Evolutionary conservation across 1,284 basidiomycete genomes (phyloP).

Genomic region (Stereum hirsutum): DNA sequence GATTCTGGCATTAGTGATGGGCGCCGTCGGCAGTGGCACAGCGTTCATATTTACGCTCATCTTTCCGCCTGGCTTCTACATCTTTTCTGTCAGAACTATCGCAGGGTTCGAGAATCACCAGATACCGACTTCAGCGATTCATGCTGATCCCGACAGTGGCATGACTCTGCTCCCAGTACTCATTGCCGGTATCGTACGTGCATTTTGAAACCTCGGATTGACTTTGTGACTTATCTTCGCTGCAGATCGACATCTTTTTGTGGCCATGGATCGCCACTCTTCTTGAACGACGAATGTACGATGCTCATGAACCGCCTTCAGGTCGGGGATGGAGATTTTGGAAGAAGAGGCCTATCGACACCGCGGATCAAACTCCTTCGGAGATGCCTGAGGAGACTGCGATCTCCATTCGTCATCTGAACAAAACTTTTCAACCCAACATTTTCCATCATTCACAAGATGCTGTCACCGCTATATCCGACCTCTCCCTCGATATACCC

Average conservation of each 20-base stretch:
- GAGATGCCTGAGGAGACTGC: constrained; percentile 34
- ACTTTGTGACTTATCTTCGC: neutral
- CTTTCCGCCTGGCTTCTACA: constrained; percentile 69
- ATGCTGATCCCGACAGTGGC: constrained; percentile 49
- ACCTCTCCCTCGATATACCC: constrained; percentile 59
- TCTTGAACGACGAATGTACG: constrained; percentile 54
- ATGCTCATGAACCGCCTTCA: constrained; percentile 32
- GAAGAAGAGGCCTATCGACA: constrained; percentile 9
- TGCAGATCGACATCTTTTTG: constrained; percentile 57
- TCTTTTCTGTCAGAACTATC: constrained; percentile 61
- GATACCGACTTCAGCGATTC: constrained; percentile 38
- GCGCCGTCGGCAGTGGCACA: constrained; percentile 31
- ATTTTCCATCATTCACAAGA: constrained; percentile 28
- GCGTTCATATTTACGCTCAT: constrained; percentile 59
- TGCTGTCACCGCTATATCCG: constrained; percentile 48
- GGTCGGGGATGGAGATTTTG: constrained; percentile 20
- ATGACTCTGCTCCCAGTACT: constrained; percentile 51
- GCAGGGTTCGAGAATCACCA: constrained; percentile 57
- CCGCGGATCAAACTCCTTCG: constrained; percentile 12
- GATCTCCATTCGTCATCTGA: constrained; percentile 50
- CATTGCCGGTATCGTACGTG: constrained; percentile 51
- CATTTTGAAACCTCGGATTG: neutral
- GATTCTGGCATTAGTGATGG: constrained; percentile 56
- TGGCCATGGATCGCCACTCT: constrained; percentile 59
- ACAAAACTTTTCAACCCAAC: constrained; percentile 45